Percentiles rank a stretch among this genome's conserved stretches.
Evolutionary conservation across 2,329 filamentous ascomycete species (phyloP).

Genomic region (Pseudogymnoascus sp.): DNA sequence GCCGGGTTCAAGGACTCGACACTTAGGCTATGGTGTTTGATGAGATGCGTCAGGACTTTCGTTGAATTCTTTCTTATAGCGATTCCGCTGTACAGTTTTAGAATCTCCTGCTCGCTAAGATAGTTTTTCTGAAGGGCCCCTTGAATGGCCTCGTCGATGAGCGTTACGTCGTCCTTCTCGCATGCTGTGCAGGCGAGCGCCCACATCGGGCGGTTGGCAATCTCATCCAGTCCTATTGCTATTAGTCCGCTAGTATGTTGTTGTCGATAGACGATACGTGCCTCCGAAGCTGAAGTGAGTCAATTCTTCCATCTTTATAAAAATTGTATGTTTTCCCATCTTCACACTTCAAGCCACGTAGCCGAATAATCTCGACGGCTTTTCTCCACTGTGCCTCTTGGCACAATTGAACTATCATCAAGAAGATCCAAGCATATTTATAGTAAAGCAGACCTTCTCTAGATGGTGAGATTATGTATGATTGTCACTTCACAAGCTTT

Average conservation of each 20-base stretch:
- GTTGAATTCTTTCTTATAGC: not conserved
- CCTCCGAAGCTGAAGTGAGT: too few species aligned
- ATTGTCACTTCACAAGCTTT: too few species aligned
- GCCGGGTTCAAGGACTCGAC: not conserved
- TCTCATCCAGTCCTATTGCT: not conserved
- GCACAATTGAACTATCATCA: too few species aligned
- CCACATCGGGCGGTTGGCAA: not conserved
- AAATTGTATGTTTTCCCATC: too few species aligned
- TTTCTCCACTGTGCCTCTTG: too few species aligned
- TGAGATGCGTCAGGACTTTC: not conserved
- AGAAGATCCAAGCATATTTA: too few species aligned
- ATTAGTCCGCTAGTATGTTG: not conserved
- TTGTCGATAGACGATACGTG: too few species aligned
- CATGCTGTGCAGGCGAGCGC: not conserved
- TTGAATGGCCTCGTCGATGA: not conserved
- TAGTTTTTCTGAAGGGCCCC: not conserved
- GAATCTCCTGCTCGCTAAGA: not conserved
- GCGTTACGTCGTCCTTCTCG: constrained; percentile 10
- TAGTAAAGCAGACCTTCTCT: too few species aligned
- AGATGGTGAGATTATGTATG: too few species aligned
- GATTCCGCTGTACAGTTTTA: not conserved
- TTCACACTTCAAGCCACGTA: too few species aligned
- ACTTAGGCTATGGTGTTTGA: not conserved
- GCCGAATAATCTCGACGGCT: too few species aligned
- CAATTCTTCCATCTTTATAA: too few species aligned